Evolutionary conservation across 208 protist species (phyloP).

Genomic region (Kentomonas sorsogonicus): DNA sequence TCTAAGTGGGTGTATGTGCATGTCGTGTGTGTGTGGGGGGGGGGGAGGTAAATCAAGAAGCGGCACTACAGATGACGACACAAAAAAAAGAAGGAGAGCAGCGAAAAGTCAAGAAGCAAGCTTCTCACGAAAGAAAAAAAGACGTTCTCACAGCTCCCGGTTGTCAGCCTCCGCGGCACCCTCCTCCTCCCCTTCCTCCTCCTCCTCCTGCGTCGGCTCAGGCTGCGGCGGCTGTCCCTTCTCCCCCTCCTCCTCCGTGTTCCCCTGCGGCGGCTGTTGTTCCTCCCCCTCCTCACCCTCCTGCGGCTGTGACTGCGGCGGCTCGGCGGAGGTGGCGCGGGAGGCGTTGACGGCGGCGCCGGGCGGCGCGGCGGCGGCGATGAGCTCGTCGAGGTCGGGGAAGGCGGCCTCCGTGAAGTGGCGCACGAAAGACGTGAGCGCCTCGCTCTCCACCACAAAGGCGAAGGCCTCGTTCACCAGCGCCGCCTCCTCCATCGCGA

Average conservation of each 20-base stretch:
- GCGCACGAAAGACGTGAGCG: constrained; percentile 48
- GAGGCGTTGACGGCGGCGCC: not conserved
- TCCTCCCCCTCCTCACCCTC: no score
- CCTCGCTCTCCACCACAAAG: constrained; percentile 35
- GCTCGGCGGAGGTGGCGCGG: not conserved
- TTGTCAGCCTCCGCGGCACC: not conserved
- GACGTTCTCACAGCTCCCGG: no score
- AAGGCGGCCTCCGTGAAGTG: constrained; percentile 45
- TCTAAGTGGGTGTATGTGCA: no score
- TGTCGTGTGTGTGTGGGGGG: no score
- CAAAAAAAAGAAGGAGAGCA: no score
- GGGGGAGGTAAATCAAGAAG: no score
- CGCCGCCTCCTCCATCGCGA: constrained; percentile 33
- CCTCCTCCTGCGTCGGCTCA: constrained; percentile 6
- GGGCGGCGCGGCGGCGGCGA: not conserved
- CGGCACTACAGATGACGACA: no score
- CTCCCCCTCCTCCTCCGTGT: no score
- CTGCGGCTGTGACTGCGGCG: not conserved
- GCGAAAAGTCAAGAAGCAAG: no score
- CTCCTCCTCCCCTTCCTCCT: not conserved
- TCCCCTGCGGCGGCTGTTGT: no score
- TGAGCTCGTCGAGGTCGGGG: constrained; percentile 33
- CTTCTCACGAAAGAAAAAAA: no score
- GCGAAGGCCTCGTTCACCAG: constrained; percentile 39
- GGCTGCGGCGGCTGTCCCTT: no score